Conservation (phyloP, 208 protist species). For the Phytomonas sp. region DNA sequence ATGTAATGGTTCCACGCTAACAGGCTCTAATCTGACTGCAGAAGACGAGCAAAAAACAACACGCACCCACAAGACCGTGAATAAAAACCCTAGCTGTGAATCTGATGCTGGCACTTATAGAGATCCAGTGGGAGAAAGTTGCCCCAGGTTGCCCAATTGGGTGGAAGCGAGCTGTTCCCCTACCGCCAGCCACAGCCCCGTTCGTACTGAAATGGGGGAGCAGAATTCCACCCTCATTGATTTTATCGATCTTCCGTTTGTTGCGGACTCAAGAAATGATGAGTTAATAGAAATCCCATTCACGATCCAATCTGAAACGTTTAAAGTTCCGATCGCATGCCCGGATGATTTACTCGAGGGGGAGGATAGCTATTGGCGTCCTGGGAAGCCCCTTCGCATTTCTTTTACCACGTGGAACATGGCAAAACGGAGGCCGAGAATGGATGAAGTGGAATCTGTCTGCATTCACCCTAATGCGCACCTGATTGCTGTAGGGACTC, state of each 20-base stretch:
- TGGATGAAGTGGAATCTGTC: constrained; percentile 35
- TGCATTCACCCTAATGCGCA: constrained; percentile 81
- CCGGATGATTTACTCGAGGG: constrained; percentile 27
- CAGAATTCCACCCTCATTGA: neutral
- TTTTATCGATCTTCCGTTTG: neutral
- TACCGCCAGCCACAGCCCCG: neutral
- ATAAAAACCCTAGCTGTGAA: neutral
- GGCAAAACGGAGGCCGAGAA: constrained; percentile 31
- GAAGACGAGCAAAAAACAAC: neutral
- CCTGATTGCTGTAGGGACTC: constrained; percentile 68
- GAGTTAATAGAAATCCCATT: constrained; percentile 23
- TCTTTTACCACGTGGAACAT: constrained; percentile 83
- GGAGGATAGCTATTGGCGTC: constrained; percentile 35
- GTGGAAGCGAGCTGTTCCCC: neutral
- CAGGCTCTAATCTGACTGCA: neutral
- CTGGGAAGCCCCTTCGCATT: constrained; percentile 64
- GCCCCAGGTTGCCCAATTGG: neutral
- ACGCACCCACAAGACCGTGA: neutral
- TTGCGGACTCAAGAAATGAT: constrained; percentile 29
- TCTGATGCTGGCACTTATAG: neutral
- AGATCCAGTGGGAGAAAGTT: neutral
- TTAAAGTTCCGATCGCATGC: constrained; percentile 38
- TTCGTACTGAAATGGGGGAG: neutral
- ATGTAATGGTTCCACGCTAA: neutral
- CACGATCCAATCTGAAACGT: constrained; percentile 43